Evolutionary conservation across 345 rosid genomes (phyloP).

Genomic region (Ceriops zippeliana): DNA sequence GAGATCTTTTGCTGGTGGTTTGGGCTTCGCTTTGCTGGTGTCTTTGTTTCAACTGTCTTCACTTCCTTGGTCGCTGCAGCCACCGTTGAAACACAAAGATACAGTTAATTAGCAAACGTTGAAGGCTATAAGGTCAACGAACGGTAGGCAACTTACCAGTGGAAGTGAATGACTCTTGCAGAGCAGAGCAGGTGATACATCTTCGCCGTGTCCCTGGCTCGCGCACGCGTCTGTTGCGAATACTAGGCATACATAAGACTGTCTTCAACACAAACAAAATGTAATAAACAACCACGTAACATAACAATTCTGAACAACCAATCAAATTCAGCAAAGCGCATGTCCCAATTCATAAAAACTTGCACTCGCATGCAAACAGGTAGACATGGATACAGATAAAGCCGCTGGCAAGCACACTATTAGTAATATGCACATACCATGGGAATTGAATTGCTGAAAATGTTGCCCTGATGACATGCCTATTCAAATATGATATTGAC

Average conservation of each 20-base stretch:
- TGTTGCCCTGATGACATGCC: conserved; percentile 29
- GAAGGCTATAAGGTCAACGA: neutral
- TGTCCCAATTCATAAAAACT: too few relatives aligned
- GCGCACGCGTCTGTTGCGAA: conserved; percentile 37
- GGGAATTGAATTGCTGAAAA: conserved; percentile 24
- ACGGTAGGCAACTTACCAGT: conserved; percentile 31
- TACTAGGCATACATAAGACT: neutral
- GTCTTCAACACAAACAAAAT: neutral
- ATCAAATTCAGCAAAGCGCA: too few relatives aligned
- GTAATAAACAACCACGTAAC: neutral
- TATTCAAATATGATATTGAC: conserved; percentile 35
- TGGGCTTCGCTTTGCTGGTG: conserved; percentile 53
- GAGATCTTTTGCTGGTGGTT: conserved; percentile 53
- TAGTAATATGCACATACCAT: conserved; percentile 34
- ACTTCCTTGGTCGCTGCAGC: conserved; percentile 45
- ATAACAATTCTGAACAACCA: too few relatives aligned
- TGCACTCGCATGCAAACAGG: too few relatives aligned
- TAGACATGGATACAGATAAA: too few relatives aligned
- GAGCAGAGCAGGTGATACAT: conserved; percentile 50
- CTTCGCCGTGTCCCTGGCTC: conserved; percentile 30
- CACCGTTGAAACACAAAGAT: conserved; percentile 22
- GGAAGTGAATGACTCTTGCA: conserved; percentile 73
- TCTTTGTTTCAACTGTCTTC: conserved; percentile 31
- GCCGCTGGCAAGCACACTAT: too few relatives aligned
- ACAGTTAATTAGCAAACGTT: neutral